Evolutionary conservation across 495 filamentous ascomycete species (phyloP).

Genomic region (Hyaloscypha hepaticicola): DNA sequence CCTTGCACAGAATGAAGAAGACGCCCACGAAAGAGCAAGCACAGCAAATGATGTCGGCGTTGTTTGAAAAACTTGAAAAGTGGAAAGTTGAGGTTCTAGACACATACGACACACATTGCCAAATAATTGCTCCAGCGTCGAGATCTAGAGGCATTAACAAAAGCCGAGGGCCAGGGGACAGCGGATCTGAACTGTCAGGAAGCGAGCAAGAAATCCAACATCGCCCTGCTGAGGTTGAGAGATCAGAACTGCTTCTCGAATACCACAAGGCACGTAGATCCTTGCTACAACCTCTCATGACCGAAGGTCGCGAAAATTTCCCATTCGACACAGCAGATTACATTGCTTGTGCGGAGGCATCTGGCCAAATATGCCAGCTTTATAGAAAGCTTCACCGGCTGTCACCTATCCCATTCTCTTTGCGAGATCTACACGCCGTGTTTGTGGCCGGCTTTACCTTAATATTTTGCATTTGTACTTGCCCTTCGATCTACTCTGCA

Average conservation of each 20-base stretch:
- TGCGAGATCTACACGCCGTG: background rate
- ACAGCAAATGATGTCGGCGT: background rate
- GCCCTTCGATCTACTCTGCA: conserved; percentile 1
- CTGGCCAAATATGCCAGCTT: background rate
- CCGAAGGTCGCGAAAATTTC: background rate
- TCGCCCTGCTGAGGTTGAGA: background rate
- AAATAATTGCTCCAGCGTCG: background rate
- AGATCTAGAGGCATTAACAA: background rate
- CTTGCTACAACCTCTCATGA: background rate
- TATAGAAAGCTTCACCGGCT: background rate
- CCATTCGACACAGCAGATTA: background rate
- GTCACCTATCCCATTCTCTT: background rate
- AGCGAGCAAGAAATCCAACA: background rate
- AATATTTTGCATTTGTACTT: background rate
- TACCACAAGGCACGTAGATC: conserved; percentile 1
- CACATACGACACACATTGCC: background rate
- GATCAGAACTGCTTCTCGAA: background rate
- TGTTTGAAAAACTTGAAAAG: background rate
- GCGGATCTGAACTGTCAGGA: background rate
- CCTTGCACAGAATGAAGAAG: background rate
- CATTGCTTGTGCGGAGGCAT: conserved; percentile 1
- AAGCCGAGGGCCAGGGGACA: background rate
- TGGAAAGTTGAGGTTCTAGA: background rate
- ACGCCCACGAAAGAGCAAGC: background rate
- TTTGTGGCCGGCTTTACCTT: conserved; percentile 1